phyloP scores from a whole-genome alignment of 345 rosid genomes.

The Populus simonii region DNA sequence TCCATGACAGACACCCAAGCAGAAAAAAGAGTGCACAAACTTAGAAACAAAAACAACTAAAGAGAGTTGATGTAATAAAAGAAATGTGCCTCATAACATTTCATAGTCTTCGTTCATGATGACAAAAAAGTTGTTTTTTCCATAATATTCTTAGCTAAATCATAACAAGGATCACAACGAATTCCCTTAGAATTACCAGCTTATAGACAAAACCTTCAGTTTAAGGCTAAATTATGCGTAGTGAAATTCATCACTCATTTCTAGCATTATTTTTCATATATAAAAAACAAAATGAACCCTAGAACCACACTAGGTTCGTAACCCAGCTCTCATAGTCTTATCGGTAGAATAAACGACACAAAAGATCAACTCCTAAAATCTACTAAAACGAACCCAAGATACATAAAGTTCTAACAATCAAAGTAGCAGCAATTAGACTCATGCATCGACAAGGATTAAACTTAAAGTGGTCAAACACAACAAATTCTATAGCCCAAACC shows the following conservation, averaged over 20 bases:
- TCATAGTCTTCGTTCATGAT: not conserved
- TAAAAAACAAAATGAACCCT: not conserved
- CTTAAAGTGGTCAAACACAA: not conserved
- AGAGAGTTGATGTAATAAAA: not conserved
- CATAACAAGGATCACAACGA: not conserved
- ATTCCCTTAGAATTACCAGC: not conserved
- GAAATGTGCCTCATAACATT: not conserved
- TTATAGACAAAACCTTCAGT: not conserved
- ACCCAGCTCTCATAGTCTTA: not conserved
- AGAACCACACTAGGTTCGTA: not conserved
- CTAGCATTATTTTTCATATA: not conserved
- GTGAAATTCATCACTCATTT: not conserved
- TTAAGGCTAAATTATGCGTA: not conserved
- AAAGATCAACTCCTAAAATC: not conserved
- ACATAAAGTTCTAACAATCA: not conserved
- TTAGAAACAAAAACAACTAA: not conserved
- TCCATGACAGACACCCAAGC: conserved; percentile 97
- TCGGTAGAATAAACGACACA: not conserved
- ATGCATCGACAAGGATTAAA: conserved; percentile 1
- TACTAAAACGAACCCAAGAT: not conserved
- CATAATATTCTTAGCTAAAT: not conserved
- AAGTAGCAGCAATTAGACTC: not conserved
- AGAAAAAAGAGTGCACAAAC: conserved; percentile 29
- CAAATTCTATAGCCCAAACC: not conserved
- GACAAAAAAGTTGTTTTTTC: not conserved